Evolutionary conservation across 176 grass and related monocot genomes (phyloP).

Genomic region (Calamus simplicifolius): DNA sequence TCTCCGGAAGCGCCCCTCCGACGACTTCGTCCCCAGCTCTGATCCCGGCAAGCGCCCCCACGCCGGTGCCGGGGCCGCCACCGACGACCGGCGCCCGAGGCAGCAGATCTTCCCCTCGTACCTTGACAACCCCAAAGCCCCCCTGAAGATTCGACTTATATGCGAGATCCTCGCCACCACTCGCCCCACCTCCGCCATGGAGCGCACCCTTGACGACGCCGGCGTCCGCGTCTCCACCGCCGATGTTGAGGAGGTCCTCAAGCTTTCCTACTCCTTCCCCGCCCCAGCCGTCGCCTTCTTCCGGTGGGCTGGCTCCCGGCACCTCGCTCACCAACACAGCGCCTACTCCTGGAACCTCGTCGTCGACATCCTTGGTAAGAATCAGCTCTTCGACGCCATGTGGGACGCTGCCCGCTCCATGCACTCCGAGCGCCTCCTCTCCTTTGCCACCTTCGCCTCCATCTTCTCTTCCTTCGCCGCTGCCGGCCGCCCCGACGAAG

Average conservation of each 20-base stretch:
- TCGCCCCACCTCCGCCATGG: conserved; percentile 8
- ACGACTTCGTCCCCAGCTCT: too few relatives aligned
- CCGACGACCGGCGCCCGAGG: neutral
- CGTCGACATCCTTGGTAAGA: conserved; percentile 87
- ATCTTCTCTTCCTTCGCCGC: conserved; percentile 59
- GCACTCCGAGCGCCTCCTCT: conserved; percentile 49
- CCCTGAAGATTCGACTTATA: conserved; percentile 23
- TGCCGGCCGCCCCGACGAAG: conserved; percentile 10
- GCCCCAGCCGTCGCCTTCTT: conserved; percentile 54
- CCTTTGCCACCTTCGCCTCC: conserved; percentile 67
- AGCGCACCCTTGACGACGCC: conserved; percentile 36
- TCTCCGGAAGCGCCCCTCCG: too few relatives aligned
- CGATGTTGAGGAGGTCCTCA: conserved; percentile 75
- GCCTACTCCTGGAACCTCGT: conserved; percentile 89
- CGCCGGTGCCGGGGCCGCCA: neutral
- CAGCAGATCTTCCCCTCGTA: conserved; percentile 34
- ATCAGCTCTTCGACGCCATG: conserved; percentile 50
- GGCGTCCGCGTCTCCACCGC: conserved; percentile 29
- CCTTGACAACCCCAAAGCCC: conserved; percentile 26
- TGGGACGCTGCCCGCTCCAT: conserved; percentile 68
- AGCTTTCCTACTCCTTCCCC: conserved; percentile 64
- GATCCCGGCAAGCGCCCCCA: conserved; percentile 25
- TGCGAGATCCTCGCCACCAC: conserved; percentile 37
- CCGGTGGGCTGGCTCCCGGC: conserved; percentile 62
- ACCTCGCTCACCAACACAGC: conserved; percentile 50